These are phyloP conservation scores for Bassia scoparia DNA, from an alignment of 148 eudicot genomes.

Conservation along the genomic window DNA sequence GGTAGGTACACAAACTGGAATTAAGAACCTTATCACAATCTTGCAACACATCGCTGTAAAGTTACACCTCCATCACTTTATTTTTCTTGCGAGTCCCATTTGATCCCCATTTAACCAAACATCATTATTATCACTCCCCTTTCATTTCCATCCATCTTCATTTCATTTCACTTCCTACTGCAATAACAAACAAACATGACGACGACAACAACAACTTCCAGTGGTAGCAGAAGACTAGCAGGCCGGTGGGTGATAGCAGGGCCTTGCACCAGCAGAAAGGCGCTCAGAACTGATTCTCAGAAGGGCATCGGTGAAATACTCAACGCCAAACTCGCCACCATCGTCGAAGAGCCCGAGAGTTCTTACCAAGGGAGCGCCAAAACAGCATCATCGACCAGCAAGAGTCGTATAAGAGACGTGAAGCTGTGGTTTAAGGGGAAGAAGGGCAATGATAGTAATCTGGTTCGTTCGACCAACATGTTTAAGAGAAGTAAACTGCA, in stretches of 20 bases:
- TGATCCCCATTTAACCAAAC: background rate
- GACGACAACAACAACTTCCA: background rate
- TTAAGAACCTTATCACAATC: constrained; percentile 17
- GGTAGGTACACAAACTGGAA: constrained; percentile 16
- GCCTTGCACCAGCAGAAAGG: constrained; percentile 28
- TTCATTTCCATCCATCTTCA: background rate
- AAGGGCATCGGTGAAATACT: constrained; percentile 32
- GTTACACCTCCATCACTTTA: constrained; percentile 14
- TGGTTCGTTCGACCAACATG: constrained; percentile 10
- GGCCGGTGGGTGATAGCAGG: constrained; percentile 18
- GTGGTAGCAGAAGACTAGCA: constrained; percentile 10
- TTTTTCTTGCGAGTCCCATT: background rate
- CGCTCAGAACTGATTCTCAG: constrained; percentile 23
- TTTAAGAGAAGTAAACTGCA: constrained; percentile 26
- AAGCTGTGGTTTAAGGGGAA: constrained; percentile 22
- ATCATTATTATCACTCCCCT: background rate
- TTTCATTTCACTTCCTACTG: background rate
- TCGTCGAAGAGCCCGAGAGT: constrained; percentile 28
- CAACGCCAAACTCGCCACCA: constrained; percentile 23
- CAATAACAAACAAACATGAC: background rate
- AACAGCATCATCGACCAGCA: background rate
- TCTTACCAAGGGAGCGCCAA: background rate
- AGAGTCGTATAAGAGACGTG: background rate
- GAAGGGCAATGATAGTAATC: constrained; percentile 24
- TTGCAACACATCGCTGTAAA: constrained; percentile 25